Evolutionary conservation across 2,329 filamentous ascomycete species (phyloP), one percentile per base, ranked within the genome.

Genomic region (Trichoderma sp.): DNA sequence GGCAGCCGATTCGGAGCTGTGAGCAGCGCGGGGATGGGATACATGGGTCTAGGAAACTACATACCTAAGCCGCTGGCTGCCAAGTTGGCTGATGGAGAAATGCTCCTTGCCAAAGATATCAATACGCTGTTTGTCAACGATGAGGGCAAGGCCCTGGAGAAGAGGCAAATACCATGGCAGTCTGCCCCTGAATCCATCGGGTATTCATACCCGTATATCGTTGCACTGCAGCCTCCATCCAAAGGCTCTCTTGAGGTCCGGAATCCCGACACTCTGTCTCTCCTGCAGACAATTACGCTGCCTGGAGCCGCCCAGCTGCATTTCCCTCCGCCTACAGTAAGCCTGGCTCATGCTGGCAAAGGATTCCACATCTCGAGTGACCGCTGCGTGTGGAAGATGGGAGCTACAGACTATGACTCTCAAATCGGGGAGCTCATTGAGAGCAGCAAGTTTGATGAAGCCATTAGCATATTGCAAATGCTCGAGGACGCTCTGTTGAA

Each of bases 21-120:
- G 70, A 91, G 90, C 69, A 91, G 90, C 65, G 91, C 90, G 8
- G 92, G 93, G 57, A 97, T 98, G 93, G 93, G 94, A 53, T 98
- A 98, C 76, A 97, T 98, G 87, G 94, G 94, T 1, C 89, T 98
- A 76, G 93, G 92, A 59, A 92, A 92, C 50, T 95, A 93, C 82
- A 92, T 94, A 67, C 94, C 95, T 2, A 96, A 92, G 75, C 96
- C 95, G 7, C 84, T 99, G 73, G 92, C 92, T 6, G 90, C 94
- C 6, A 90, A 90, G 72, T 84, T 99, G 13, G 87, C 88, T 3
- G 92, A 96, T 71, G 92, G 92, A 5, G 88, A 97, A 79, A 87
- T 98, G 76, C 81, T 99, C 68, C 84, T 99, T n/a, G 93, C 94
- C n/a, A 97, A 97, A 78, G 95, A 99, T 73, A 93, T 97, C 74